Conservation (phyloP, 2,329 filamentous ascomycete genomes). For the Trichothecium sympodiale region DNA sequence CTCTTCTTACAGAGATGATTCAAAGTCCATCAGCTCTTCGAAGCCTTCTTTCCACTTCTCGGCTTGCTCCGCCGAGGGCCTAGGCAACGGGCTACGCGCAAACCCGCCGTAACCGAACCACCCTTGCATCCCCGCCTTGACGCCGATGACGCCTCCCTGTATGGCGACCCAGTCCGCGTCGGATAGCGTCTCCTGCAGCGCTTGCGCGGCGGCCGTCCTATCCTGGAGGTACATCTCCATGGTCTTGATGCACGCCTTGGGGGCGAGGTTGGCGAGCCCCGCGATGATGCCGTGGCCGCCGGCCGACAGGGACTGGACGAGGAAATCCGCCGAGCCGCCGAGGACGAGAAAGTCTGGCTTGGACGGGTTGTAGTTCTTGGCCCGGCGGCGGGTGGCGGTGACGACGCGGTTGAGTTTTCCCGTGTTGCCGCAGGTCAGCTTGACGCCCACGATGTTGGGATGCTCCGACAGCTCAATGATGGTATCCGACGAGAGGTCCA, state of each 20-base stretch:
- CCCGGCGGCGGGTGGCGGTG: slow-evolving; percentile 14
- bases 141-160: slow-evolving; percentile 15
- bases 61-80: slow-evolving; percentile 36
- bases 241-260: slow-evolving; percentile 23
- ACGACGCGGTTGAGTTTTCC: slow-evolving; percentile 45
- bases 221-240: slow-evolving; percentile 21
- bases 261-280: slow-evolving; percentile 27
- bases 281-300: slow-evolving; percentile 30
- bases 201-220: slow-evolving; percentile 19
- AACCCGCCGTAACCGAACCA: slow-evolving; percentile 9
- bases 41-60: slow-evolving; percentile 45
- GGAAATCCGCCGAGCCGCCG: slow-evolving; percentile 29
- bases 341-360: slow-evolving; percentile 22
- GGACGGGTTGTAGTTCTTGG: slow-evolving; percentile 4
- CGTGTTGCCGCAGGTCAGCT: slow-evolving; percentile 55
- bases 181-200: slow-evolving; percentile 21
- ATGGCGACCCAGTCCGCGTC: slow-evolving; percentile 17
- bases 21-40: slow-evolving; percentile 37
- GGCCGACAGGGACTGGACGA: slow-evolving; percentile 26
- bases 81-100: slow-evolving; percentile 34
- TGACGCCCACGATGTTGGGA: slow-evolving; percentile 52
- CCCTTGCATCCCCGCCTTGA: slow-evolving; percentile 24
- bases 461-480: slow-evolving; percentile 38
- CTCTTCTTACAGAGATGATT: slow-evolving; percentile 33
- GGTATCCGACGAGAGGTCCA: slow-evolving; percentile 49